Percentiles rank a stretch among this genome's conserved stretches.
These are phyloP conservation scores for Amylostereum chailletii DNA, from an alignment of 1,284 basidiomycete species.

Conservation along the genomic window DNA sequence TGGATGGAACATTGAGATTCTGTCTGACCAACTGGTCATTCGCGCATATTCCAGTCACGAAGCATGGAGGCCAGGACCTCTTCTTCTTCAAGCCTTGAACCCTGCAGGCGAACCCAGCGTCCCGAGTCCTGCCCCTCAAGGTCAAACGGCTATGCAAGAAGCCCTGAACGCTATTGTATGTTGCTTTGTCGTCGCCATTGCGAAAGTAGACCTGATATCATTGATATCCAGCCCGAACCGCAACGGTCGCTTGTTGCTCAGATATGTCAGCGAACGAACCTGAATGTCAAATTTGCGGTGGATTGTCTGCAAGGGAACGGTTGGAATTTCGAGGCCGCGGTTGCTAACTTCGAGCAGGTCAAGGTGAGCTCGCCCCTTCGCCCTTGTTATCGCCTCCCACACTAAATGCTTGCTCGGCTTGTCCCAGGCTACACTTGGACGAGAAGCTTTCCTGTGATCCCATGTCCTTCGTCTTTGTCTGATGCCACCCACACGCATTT, in stretches of 20 bases:
- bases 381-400: constrained; percentile 23
- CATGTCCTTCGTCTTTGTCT: too few species aligned
- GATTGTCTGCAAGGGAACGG: constrained; percentile 76
- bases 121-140: constrained; percentile 12
- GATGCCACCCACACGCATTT: too few species aligned
- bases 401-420: constrained; percentile 8
- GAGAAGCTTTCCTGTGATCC: constrained; percentile 16
- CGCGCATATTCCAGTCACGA: constrained; percentile 77
- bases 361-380: constrained; percentile 41
- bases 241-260: constrained; percentile 62
- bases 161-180: constrained; percentile 48
- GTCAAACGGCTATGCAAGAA: constrained; percentile 31
- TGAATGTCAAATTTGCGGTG: constrained; percentile 71
- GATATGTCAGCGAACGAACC: constrained; percentile 59
- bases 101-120: constrained; percentile 13
- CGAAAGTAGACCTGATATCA: not conserved
- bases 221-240: constrained; percentile 43
- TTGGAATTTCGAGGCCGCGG: constrained; percentile 72
- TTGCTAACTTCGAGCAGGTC: constrained; percentile 78
- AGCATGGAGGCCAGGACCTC: constrained; percentile 68
- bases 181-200: constrained; percentile 14
- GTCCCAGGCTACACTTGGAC: constrained; percentile 15
- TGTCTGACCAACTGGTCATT: constrained; percentile 84
- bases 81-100: constrained; percentile 51
- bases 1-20: constrained; percentile 86